A percentile compares a stretch with the other conserved stretches of the same genome.
Evolutionary conservation across 306 rosid genomes (phyloP).

Genomic region (Echinosophora koreensis): DNA sequence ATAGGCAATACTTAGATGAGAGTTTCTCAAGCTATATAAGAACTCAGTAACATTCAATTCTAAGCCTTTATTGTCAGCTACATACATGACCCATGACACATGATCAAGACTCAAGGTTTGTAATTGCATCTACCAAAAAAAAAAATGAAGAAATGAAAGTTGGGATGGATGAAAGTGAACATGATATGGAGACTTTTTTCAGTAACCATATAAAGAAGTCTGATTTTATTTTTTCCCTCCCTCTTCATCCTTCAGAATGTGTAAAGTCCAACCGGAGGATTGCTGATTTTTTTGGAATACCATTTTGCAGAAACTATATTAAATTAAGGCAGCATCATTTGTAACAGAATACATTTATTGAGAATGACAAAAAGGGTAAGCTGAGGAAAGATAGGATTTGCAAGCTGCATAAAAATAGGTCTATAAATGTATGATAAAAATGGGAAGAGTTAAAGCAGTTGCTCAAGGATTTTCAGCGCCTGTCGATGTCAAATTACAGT

Average conservation of each 20-base stretch:
- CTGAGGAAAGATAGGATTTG: constrained; percentile 26
- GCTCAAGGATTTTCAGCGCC: neutral
- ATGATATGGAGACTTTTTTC: neutral
- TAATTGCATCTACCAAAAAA: neutral
- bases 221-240: neutral
- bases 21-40: too few species aligned
- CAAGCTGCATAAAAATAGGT: constrained; percentile 33
- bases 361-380: constrained; percentile 42
- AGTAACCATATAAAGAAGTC: neutral
- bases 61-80: constrained; percentile 38
- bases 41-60: too few species aligned
- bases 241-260: neutral
- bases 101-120: constrained; percentile 1
- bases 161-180: constrained; percentile 6
- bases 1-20: too few species aligned
- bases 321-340: constrained; percentile 45
- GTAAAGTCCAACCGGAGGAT: constrained; percentile 33
- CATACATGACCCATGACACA: neutral
- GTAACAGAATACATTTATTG: constrained; percentile 57
- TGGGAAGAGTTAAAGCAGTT: neutral
- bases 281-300: constrained; percentile 31
- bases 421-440: neutral
- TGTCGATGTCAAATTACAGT: constrained; percentile 34
- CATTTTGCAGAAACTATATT: constrained; percentile 40
- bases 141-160: neutral